Evolutionary conservation across 106 monocot species (phyloP), one percentile per base, ranked within the genome.

Genomic region (Iris macrosiphon): DNA sequence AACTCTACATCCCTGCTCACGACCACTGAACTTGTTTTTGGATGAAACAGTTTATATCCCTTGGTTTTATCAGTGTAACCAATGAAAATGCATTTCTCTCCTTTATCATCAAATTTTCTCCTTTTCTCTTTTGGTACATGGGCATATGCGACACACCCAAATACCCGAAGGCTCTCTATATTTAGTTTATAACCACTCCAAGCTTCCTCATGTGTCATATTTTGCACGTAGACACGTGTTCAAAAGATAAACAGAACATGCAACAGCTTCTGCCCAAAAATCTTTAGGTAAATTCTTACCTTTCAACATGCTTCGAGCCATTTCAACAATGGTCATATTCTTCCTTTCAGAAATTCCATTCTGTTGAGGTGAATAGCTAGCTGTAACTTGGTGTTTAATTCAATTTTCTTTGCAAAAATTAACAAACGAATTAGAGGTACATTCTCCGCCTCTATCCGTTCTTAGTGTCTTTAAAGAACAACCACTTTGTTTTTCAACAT

Each of bases 291-390:
- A 20, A 22, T 48, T 7, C 23, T 48, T 48, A 3, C 16, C 17
- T 15, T 48, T 48, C 12, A 48, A 48, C 48, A 48, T 48, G 22
- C 22, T 48, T 20, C 22, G 48, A 20, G 48, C 48, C 48, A 43
- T 43, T 43, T 43, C 43, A 43, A 9, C n/a, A 43, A 43, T 43
- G 7, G 43, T 43, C 14, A 4, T 13, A 16, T 43, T 43, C 43
- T 43, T 43, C 14, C 43, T 10, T 16, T 43, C 43, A 16, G 43
- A 4, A 3, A 48, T 24, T 4, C 48, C 48, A 48, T 48, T 48
- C 48, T 48, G 48, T 48, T 48, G 43, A 9, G 43, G 43, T 10
- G 43, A 43, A 43, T 43, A 43, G n/a, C 43, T 43, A 43, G 43
- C 43, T 3, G 43, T 43, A 4, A 43, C 3, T 3, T 43, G 7